Base-by-base conservation (phyloP, 1,284 basidiomycete species). In the Anthracocystis setariae region DNA sequence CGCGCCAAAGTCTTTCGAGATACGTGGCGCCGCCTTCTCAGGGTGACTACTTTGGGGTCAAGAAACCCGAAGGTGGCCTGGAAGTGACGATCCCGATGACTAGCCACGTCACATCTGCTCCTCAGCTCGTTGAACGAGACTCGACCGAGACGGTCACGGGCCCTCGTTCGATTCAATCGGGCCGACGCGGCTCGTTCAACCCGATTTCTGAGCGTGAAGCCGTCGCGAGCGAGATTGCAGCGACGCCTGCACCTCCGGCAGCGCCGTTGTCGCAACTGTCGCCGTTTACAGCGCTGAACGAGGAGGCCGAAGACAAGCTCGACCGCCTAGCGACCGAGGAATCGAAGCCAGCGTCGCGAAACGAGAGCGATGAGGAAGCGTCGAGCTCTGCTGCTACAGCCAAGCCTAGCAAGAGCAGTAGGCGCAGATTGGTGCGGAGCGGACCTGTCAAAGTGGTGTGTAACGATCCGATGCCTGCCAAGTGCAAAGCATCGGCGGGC, bases 1-100 rank as follows among this genome's bases (percentile, higher is more conserved):
- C 77, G 1, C 66, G 78, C 43, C 74, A 77, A 43, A 63, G 63
- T 55, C 65, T 80, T 18, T 72, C 71, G 38, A 46, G 60, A 21
- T 78, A 68, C 37, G 58, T 73, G 5, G 73, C 73, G 12, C 35
- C 74, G 5, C 71, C 71, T 1, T 21, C 25, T 7, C 62, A 54
- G 13, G 60, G 56, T 39, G 70, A 73, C 56, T 73, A 67, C 64
- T 73, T 73, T 40, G 60, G 55, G 15, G 20, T 44, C 23, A 63
- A 64, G 49, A 63, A 48, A 44, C 53, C 60, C 8, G 59, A 64
- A 12, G 45, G 23, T 18, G 32, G 33, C n/a, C 52, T 72, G 20
- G 69, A 67, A 32, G 51, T 59, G 44, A 63, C 55, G 10, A 63
- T 63, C 17, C 60, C 69, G 2, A 10, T 23, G 4, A 18, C 51